Evolutionary conservation across 2,329 filamentous ascomycete genomes (phyloP), one percentile per base, ranked within the genome.

Genomic region (Didymella glomerata): DNA sequence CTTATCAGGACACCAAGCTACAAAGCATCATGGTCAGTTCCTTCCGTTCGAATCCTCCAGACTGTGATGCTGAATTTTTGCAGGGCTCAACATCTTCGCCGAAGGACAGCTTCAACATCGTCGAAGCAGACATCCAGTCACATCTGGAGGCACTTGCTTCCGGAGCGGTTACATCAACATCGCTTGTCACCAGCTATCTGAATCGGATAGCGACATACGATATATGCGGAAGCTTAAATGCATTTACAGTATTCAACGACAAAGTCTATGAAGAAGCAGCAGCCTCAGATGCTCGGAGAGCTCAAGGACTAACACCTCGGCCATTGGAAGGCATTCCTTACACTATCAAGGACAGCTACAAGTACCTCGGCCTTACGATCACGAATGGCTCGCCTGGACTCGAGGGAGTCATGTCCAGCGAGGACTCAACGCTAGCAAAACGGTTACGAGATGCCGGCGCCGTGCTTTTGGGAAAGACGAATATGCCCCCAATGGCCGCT

Each of bases 401-500:
- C 53, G 66, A 79, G 30, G 67, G 81, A 8, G 67, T 88, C 0
- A 64, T 82, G 2, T 79, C 85, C 0, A 81, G 77, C 8, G 79
- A 83, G 44, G 84, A 88, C 68, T 83, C 84, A 1, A 82, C 81
- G 3, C 80, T 82, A 6, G 83, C 84, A 0, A 64, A 77, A 11
- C 72, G 75, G 10, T 73, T 88, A 6, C 77, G 80, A 4, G 74
- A 79, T 27, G 82, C 83, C 1, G 84, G 84, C 1, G 83, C 80
- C 0, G 74, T 86, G 0, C 69, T 85, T 20, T 74, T 86, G 0
- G 86, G 85, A 0, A 80, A 81, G 44, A 86, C 85, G 0, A 88
- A 87, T 55, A 85, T 87, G 81, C 85, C 83, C 0, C 82, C 85
- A 0, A 86, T 87, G 83, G 85, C 85, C 11, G 81, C 82, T 22